phyloP scores from a whole-genome alignment of 2,329 filamentous ascomycete genomes.

The Parafenestella ontariensis region DNA sequence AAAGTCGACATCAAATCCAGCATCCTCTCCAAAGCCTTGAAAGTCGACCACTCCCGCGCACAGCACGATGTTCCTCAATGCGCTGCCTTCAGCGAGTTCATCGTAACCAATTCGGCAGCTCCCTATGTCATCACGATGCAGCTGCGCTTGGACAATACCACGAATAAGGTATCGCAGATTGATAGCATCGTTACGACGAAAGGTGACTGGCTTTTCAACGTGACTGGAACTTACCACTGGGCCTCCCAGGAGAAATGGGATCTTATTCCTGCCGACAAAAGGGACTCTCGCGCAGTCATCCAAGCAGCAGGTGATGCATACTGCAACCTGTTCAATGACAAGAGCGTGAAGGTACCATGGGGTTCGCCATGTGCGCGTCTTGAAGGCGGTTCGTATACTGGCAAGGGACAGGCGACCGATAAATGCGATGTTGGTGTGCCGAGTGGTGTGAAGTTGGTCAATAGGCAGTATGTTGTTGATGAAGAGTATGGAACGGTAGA shows the following conservation, averaged over 20 bases:
- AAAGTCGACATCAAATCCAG: constrained; percentile 20
- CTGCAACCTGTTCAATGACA: constrained; percentile 36
- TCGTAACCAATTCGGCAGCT: constrained; percentile 30
- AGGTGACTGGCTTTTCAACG: constrained; percentile 43
- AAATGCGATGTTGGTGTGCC: constrained; percentile 39
- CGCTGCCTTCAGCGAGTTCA: constrained; percentile 39
- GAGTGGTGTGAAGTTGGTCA: constrained; percentile 34
- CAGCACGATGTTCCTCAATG: constrained; percentile 37
- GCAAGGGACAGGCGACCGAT: constrained; percentile 30
- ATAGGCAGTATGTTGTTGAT: constrained; percentile 41
- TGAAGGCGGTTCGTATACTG: constrained; percentile 39
- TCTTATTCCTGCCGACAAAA: constrained; percentile 22
- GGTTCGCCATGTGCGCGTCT: constrained; percentile 36
- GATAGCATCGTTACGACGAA: constrained; percentile 37
- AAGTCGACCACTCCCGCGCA: constrained; percentile 32
- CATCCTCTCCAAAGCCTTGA: constrained; percentile 33
- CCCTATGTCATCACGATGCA: constrained; percentile 41
- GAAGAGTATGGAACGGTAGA: constrained; percentile 41
- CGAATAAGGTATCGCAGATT: constrained; percentile 26
- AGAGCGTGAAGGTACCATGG: constrained; percentile 36
- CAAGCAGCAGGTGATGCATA: constrained; percentile 40
- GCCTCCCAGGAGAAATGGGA: constrained; percentile 34
- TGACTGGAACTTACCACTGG: constrained; percentile 37
- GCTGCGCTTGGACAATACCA: constrained; percentile 32
- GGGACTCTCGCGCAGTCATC: constrained; percentile 29